phyloP scores from a whole-genome alignment of 495 filamentous ascomycete species.

The Chaetomium cochliodes region DNA sequence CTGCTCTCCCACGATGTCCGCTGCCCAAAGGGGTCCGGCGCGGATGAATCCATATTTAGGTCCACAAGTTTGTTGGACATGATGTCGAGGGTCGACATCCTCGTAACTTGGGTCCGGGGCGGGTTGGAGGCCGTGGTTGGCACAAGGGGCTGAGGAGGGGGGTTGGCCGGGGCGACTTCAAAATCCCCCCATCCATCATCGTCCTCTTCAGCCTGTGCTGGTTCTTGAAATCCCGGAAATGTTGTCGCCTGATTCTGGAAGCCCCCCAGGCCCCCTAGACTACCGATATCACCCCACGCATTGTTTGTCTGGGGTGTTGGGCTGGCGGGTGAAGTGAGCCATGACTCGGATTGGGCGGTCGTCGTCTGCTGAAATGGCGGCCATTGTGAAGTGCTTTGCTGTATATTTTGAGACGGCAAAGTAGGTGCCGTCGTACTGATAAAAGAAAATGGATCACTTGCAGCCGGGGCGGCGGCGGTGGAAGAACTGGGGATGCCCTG shows the following conservation, averaged over 20 bases:
- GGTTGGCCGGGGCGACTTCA: conserved; percentile 50
- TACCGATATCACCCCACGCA: conserved; percentile 27
- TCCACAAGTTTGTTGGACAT: conserved; percentile 47
- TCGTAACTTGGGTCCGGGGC: conserved; percentile 34
- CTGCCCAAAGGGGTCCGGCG: conserved; percentile 23
- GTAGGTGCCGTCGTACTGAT: conserved; percentile 12
- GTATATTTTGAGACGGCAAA: conserved; percentile 26
- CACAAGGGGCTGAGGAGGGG: conserved; percentile 11
- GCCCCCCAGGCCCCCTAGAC: conserved; percentile 18
- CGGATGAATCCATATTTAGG: conserved; percentile 24
- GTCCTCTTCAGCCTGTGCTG: conserved; percentile 41
- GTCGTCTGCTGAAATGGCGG: conserved; percentile 22
- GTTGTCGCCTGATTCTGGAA: conserved; percentile 9
- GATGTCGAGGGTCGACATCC: conserved; percentile 47
- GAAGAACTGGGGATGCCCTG: conserved; percentile 4
- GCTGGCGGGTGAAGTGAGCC: conserved; percentile 15
- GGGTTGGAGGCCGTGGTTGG: conserved; percentile 16
- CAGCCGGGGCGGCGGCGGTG: conserved; percentile 1
- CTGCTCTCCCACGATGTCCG: conserved; percentile 25
- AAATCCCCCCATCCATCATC: conserved; percentile 79
- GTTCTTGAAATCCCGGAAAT: background rate
- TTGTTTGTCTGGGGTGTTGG: conserved; percentile 13
- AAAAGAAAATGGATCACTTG: conserved; percentile 32
- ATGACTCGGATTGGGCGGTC: conserved; percentile 15
- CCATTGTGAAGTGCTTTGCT: conserved; percentile 26